These are phyloP conservation scores for Roridomyces roridus DNA, from an alignment of 768 basidiomycete species.

Conservation along the genomic window DNA sequence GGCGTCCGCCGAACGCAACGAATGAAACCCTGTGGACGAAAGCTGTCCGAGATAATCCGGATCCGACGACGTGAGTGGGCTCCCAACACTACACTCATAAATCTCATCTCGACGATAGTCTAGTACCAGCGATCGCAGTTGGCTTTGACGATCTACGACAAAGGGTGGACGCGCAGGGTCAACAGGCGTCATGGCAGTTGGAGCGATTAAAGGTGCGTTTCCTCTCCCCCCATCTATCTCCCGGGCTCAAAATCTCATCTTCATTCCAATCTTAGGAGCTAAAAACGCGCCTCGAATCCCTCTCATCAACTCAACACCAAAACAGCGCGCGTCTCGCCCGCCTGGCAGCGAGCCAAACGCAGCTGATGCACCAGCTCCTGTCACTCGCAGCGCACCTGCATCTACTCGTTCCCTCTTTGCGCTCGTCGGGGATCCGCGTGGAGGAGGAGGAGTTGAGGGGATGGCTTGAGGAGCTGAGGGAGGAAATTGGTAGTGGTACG, in stretches of 20 bases:
- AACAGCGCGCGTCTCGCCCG: conserved; percentile 73
- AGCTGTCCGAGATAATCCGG: conserved; percentile 82
- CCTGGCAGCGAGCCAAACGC: conserved; percentile 66
- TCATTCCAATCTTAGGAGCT: conserved; percentile 54
- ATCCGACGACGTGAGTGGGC: conserved; percentile 68
- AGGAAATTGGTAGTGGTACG: conserved; percentile 61
- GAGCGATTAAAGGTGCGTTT: conserved; percentile 62
- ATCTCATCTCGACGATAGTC: conserved; percentile 44
- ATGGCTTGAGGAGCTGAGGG: conserved; percentile 74
- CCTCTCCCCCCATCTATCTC: not conserved
- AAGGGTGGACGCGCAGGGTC: conserved; percentile 77
- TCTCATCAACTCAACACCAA: conserved; percentile 65
- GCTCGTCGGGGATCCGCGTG: conserved; percentile 75
- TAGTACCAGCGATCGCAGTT: conserved; percentile 55
- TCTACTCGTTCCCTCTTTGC: conserved; percentile 76
- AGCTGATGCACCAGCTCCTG: conserved; percentile 74
- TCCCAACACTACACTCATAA: conserved; percentile 5
- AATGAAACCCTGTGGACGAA: conserved; percentile 81
- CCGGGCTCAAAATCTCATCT: too few relatives aligned
- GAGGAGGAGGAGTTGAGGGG: conserved; percentile 82
- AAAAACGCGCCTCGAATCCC: conserved; percentile 62
- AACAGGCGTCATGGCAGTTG: conserved; percentile 69
- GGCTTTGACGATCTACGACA: conserved; percentile 84
- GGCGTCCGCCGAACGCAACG: conserved; percentile 72
- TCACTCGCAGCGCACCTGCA: conserved; percentile 77